phyloP scores from a whole-genome alignment of 441 rosid species.

The Theobroma grandiflorum region DNA sequence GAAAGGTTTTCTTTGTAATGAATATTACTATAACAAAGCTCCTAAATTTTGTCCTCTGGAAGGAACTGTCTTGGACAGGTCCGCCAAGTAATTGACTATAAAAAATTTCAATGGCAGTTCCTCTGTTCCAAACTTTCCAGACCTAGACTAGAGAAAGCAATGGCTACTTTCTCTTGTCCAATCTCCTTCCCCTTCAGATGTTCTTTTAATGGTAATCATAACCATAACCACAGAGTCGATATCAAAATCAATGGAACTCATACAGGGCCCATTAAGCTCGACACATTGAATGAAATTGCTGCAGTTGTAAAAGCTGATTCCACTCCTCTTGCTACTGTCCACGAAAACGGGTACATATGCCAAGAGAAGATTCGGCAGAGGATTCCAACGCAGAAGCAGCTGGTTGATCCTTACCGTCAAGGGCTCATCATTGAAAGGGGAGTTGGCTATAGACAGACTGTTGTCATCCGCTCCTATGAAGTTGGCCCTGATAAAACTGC shows the following conservation, averaged over 20 bases:
- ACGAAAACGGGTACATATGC: constrained; percentile 34
- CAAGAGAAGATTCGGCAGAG: constrained; percentile 53
- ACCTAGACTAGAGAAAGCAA: constrained; percentile 1
- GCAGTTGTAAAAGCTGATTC: constrained; percentile 36
- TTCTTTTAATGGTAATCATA: constrained; percentile 34
- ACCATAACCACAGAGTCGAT: constrained; percentile 36
- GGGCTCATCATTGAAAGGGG: constrained; percentile 64
- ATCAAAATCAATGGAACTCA: constrained; percentile 41
- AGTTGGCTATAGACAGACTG: constrained; percentile 65
- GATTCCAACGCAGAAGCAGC: constrained; percentile 69
- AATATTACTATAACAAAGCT: constrained; percentile 33
- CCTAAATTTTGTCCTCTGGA: constrained; percentile 4
- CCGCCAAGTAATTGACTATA: constrained; percentile 39
- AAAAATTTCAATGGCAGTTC: constrained; percentile 29
- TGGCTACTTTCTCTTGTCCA: constrained; percentile 45
- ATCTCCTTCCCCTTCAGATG: constrained; percentile 35
- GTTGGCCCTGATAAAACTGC: constrained; percentile 76
- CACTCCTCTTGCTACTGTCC: constrained; percentile 26
- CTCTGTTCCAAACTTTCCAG: constrained; percentile 44
- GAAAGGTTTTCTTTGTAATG: not conserved
- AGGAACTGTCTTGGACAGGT: constrained; percentile 24
- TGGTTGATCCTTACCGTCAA: constrained; percentile 64
- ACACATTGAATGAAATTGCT: constrained; percentile 34
- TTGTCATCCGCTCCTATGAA: constrained; percentile 72
- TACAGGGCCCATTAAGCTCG: constrained; percentile 28